phyloP scores from a whole-genome alignment of 306 rosid species.

The Vicia sativa region DNA sequence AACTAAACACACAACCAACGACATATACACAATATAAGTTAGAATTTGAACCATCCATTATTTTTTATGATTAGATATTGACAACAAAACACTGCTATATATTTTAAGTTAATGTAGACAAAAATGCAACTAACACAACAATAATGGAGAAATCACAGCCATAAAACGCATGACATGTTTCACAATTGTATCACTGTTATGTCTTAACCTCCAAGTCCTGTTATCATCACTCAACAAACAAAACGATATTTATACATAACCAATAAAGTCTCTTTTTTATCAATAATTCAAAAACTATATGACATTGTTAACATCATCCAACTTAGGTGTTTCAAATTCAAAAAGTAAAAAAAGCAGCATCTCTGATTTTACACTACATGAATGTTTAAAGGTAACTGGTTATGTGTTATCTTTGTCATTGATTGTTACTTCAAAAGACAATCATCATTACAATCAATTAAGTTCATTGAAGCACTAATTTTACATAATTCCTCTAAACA shows the following conservation, averaged over 20 bases:
- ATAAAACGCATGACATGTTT: conserved; percentile 43
- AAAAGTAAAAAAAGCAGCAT: conserved; percentile 2
- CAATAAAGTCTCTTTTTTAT: conserved; percentile 24
- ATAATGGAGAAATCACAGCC: conserved; percentile 29
- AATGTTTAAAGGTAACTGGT: conserved; percentile 35
- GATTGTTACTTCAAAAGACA: conserved; percentile 18
- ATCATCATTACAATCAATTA: background rate
- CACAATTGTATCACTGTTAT: background rate
- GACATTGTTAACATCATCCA: conserved; percentile 52
- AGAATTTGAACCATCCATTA: background rate
- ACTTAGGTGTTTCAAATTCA: conserved; percentile 13
- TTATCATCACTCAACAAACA: conserved; percentile 45
- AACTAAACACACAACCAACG: too few relatives aligned
- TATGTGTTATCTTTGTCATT: conserved; percentile 36
- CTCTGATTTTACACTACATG: conserved; percentile 27
- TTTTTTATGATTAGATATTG: background rate
- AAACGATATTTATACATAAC: conserved; percentile 17
- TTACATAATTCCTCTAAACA: conserved; percentile 51
- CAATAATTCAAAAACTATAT: conserved; percentile 13
- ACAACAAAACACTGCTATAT: background rate
- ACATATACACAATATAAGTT: too few relatives aligned
- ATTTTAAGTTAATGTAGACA: background rate
- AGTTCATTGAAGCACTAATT: conserved; percentile 35
- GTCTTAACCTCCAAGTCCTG: conserved; percentile 40
- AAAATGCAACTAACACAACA: conserved; percentile 5